A percentile compares a stretch with the other conserved stretches of the same genome.
Conservation (phyloP, 768 basidiomycete genomes). For the Boletus pseudo-olivaceus region DNA sequence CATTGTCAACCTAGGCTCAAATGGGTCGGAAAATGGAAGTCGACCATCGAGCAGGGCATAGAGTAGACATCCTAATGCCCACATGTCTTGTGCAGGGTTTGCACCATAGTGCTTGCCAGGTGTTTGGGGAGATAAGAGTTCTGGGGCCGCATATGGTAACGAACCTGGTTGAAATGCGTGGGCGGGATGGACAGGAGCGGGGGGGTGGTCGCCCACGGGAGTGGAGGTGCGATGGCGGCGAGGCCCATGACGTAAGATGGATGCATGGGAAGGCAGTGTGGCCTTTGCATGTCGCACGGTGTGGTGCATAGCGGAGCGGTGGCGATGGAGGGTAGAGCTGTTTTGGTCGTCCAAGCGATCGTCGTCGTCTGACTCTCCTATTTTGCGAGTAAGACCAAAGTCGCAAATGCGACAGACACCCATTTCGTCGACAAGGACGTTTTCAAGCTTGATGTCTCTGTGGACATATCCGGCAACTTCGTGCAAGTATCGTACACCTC, state of each 20-base stretch:
- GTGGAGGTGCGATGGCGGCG: slow-evolving; percentile 51
- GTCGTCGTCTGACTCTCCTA: slow-evolving; percentile 48
- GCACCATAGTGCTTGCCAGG: slow-evolving; percentile 32
- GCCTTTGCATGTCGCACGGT: slow-evolving; percentile 25
- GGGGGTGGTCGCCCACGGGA: slow-evolving; percentile 34
- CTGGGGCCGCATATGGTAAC: slow-evolving; percentile 87
- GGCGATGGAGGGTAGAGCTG: slow-evolving; percentile 15
- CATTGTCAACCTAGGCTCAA: slow-evolving; percentile 88
- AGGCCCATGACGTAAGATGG: slow-evolving; percentile 30
- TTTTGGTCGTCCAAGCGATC: slow-evolving; percentile 19
- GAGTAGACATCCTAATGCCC: slow-evolving; percentile 91
- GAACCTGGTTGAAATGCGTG: slow-evolving; percentile 72
- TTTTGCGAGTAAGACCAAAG: slow-evolving; percentile 75
- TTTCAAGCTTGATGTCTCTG: slow-evolving; percentile 96
- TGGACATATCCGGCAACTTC: slow-evolving; percentile 76
- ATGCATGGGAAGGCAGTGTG: slow-evolving; percentile 13
- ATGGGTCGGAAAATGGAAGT: slow-evolving; percentile 87
- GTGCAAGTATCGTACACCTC: slow-evolving; percentile 81
- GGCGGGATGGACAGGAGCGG: slow-evolving; percentile 31
- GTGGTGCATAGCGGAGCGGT: slow-evolving; percentile 27
- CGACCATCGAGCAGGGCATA: slow-evolving; percentile 79
- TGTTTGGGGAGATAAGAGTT: slow-evolving; percentile 67
- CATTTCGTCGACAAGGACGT: slow-evolving; percentile 87
- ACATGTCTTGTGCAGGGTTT: slow-evolving; percentile 85
- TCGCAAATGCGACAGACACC: slow-evolving; percentile 83